Conservation (phyloP, 1,284 basidiomycete species). For the Boletus smithii region DNA sequence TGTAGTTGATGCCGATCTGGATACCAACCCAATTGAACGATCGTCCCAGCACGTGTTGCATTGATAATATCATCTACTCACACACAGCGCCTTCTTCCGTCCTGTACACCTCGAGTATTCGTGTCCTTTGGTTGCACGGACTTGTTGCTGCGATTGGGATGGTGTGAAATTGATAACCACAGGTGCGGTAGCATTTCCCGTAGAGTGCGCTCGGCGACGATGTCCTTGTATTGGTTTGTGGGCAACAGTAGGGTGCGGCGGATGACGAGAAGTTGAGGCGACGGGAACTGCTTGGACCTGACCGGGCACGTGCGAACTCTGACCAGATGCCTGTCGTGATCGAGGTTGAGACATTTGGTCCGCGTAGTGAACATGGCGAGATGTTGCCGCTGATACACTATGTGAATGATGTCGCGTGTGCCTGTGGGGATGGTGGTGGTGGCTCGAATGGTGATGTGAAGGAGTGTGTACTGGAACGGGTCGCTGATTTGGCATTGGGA, state of each 20-base stretch:
- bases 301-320: not conserved
- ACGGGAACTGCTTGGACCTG: not conserved
- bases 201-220: constrained; percentile 24
- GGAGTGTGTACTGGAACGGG: not conserved
- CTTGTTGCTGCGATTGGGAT: constrained; percentile 4
- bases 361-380: constrained; percentile 30
- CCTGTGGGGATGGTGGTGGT: constrained; percentile 2
- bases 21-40: not conserved
- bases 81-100: constrained; percentile 68
- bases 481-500: constrained; percentile 1
- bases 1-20: constrained; percentile 79
- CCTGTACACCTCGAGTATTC: constrained; percentile 72
- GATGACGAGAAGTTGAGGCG: constrained; percentile 7
- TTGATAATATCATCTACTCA: constrained; percentile 35
- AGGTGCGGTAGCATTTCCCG: constrained; percentile 13
- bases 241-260: not conserved
- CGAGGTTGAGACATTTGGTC: constrained; percentile 13
- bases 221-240: constrained; percentile 12
- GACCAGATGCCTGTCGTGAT: constrained; percentile 11
- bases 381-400: constrained; percentile 16
- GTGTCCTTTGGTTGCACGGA: constrained; percentile 12
- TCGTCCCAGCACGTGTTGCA: not conserved
- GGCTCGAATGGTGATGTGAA: constrained; percentile 10
- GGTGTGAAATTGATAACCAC: not conserved
- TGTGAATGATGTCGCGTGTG: constrained; percentile 9